phyloP scores from a whole-genome alignment of 2,329 filamentous ascomycete species.

The Calonectria crousiana region DNA sequence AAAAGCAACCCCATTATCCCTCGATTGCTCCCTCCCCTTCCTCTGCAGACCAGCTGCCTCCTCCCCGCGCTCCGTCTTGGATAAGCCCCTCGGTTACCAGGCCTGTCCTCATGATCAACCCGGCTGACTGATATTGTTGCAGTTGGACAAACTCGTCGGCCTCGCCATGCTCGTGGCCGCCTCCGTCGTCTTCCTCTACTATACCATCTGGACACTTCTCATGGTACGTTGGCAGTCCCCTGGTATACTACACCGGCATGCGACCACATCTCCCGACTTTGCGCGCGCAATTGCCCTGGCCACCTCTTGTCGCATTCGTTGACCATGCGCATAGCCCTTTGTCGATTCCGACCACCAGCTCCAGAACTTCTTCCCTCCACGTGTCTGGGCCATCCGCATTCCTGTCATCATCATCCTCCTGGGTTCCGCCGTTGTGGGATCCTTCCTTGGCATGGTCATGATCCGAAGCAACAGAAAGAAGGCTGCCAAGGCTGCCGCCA shows the following conservation, averaged over 20 bases:
- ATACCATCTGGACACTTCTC: constrained; percentile 96
- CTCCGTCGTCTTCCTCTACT: constrained; percentile 80
- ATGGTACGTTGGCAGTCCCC: constrained; percentile 74
- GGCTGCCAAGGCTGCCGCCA: constrained; percentile 85
- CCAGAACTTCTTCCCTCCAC: constrained; percentile 94
- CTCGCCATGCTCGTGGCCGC: constrained; percentile 77
- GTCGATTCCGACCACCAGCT: constrained; percentile 95
- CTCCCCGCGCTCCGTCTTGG: constrained; percentile 34
- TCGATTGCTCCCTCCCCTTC: not conserved
- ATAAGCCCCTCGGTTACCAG: constrained; percentile 38
- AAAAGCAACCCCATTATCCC: not conserved
- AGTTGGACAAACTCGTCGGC: constrained; percentile 90
- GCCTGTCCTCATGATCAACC: not conserved
- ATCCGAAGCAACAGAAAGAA: constrained; percentile 99
- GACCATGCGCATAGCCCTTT: constrained; percentile 77
- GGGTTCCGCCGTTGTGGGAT: constrained; percentile 92
- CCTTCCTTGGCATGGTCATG: constrained; percentile 97
- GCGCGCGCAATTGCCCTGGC: not conserved
- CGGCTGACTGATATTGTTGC: constrained; percentile 35
- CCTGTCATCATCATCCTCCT: constrained; percentile 96
- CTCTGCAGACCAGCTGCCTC: constrained; percentile 9
- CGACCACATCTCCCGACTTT: constrained; percentile 9
- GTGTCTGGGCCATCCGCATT: constrained; percentile 98
- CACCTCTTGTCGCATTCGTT: constrained; percentile 14
- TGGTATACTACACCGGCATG: constrained; percentile 13